Base-by-base conservation (phyloP, 148 eudicot species). In the Diospyros lotus region DNA sequence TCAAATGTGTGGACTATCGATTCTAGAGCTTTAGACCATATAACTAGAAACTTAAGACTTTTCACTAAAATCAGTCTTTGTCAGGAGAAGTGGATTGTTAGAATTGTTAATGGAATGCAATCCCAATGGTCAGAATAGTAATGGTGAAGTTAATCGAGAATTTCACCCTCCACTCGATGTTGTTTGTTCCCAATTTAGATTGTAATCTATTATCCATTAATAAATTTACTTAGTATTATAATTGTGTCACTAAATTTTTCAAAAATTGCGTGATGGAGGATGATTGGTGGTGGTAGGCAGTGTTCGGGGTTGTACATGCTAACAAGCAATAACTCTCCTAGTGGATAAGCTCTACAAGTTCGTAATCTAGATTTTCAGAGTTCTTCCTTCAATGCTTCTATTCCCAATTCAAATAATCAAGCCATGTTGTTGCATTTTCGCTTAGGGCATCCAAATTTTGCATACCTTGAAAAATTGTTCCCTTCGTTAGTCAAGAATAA, bases 201-300 rank as follows among this genome's bases (percentile, higher is more conserved):
- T 69, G 60, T 13, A 69, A 67, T 51, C 39, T 66, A 9, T 4
- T 75, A 6, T 75, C 71, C 0, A 43, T 75, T 44, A 75, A 55
- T 58, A 66, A 75, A n/a, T 17, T 75, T 4, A 75, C 72, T 4
- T 3, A 17, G 15, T 64, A 44, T 2, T 59, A 5, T n/a, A 75
- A 75, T 45, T 75, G 72, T 75, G 72, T 55, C 4, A 9, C 77
- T 40, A 64, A 73, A 11, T 73, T 59, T 12, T 63, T 28, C 28
- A 28, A 28, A 28, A 28, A 28, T 28, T 28, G 28, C 0, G 28
- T 28, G 28, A 28, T 28, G 28, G 28, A 28, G 28, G 28, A 28
- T 28, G 28, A 28, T 28, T 28, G 28, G 28, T 0, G 0, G 28
- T 28, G 28, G 0, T 28, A 28, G 28, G 28, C 28, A 28, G 28